phyloP scores from a whole-genome alignment of 2,329 filamentous ascomycete genomes.

The Escovopsis sp. region DNA sequence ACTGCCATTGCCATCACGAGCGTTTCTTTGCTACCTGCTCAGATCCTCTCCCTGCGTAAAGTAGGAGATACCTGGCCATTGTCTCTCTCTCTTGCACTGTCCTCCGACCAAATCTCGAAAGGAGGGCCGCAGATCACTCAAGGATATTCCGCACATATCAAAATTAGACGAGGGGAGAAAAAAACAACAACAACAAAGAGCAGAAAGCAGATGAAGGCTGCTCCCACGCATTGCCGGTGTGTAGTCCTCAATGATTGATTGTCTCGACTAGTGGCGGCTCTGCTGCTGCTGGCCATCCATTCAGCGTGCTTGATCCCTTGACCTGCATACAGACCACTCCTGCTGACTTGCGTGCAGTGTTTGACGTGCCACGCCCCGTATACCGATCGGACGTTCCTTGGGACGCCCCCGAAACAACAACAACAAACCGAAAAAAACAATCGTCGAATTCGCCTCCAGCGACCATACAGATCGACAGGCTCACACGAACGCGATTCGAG shows the following conservation, averaged over 20 bases:
- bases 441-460: not conserved
- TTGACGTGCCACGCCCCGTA: slow-evolving; percentile 5
- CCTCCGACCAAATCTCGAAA: too few relatives aligned
- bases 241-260: slow-evolving; percentile 4
- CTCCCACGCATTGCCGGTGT: not conserved
- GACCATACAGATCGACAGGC: too few relatives aligned
- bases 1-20: too few relatives aligned
- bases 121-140: too few relatives aligned
- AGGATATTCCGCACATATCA: not conserved
- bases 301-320: slow-evolving; percentile 4
- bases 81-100: too few relatives aligned
- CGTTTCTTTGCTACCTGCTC: too few relatives aligned
- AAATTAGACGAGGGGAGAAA: not conserved
- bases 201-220: not conserved
- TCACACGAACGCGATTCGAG: too few relatives aligned
- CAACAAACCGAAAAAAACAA: not conserved
- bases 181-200: not conserved
- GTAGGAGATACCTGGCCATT: too few relatives aligned
- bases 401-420: not conserved
- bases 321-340: slow-evolving; percentile 4
- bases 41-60: too few relatives aligned
- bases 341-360: slow-evolving; percentile 6
- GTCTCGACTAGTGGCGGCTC: slow-evolving; percentile 4
- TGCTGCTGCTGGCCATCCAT: slow-evolving; percentile 6
- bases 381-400: slow-evolving; percentile 4